Evolutionary conservation across 805 yeast genomes (phyloP).

Genomic region (Candida ficus): DNA sequence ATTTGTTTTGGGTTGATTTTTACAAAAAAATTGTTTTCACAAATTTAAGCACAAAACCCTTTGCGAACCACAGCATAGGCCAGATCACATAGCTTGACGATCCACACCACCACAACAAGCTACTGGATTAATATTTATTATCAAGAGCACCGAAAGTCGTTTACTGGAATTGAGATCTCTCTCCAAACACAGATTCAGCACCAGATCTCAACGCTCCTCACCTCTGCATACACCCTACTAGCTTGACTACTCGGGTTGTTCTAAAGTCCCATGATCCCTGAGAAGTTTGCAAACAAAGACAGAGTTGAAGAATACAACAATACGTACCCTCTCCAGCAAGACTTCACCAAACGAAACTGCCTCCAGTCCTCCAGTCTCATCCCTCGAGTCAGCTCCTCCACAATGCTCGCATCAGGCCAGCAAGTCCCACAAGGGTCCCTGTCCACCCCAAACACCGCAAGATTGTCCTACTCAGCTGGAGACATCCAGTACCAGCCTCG

Average conservation of each 20-base stretch:
- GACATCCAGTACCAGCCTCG: slow-evolving; percentile 2
- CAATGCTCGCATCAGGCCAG: neutral
- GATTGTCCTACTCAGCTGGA: neutral
- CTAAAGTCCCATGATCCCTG: neutral
- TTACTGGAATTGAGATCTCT: no score
- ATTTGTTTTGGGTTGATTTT: no score
- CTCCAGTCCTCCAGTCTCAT: neutral
- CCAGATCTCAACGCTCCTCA: no score
- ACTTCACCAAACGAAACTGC: neutral
- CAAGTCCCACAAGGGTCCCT: neutral
- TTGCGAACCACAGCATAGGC: no score
- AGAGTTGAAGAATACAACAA: neutral
- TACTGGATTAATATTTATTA: no score
- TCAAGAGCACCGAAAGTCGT: no score
- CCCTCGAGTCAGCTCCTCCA: neutral
- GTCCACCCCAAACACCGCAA: neutral
- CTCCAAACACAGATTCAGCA: no score
- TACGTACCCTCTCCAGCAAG: neutral
- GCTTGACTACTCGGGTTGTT: neutral
- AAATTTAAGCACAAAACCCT: no score
- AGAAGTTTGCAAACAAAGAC: neutral
- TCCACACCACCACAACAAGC: no score
- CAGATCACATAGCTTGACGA: no score
- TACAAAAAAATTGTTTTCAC: no score
- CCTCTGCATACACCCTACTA: no score